Conservation (phyloP, 306 rosid genomes). For the Oxytropis ochrocephala region DNA sequence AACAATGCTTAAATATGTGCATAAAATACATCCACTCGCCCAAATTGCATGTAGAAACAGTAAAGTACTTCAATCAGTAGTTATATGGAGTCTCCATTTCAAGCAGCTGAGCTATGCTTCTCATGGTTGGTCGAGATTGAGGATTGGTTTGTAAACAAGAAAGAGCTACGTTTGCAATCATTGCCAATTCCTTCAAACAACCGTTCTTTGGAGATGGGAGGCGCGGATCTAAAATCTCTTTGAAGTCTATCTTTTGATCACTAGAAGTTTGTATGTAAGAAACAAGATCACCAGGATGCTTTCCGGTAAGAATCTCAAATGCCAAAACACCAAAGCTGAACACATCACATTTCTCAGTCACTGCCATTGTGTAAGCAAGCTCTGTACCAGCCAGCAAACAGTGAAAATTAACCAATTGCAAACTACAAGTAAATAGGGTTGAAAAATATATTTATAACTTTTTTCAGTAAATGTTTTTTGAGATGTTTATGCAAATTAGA, state of each 20-base stretch:
- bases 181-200: constrained; percentile 5
- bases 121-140: constrained; percentile 32
- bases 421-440: not conserved
- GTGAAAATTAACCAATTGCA: not conserved
- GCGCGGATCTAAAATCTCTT: constrained; percentile 24
- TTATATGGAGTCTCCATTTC: constrained; percentile 6
- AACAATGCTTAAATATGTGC: no score
- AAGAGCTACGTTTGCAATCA: constrained; percentile 7
- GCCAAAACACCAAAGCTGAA: constrained; percentile 19
- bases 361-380: constrained; percentile 5
- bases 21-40: no score
- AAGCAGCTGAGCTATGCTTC: constrained; percentile 6
- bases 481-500: no score
- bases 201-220: not conserved
- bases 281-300: constrained; percentile 18
- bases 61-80: not conserved
- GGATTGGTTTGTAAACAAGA: constrained; percentile 19
- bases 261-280: constrained; percentile 10
- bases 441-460: no score
- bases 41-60: not conserved
- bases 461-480: no score
- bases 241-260: constrained; percentile 1
- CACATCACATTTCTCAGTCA: constrained; percentile 17
- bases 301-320: constrained; percentile 23
- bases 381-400: not conserved